phyloP scores from a whole-genome alignment of 2,329 filamentous ascomycete species.

The Purpureocillium takamizusanense region DNA sequence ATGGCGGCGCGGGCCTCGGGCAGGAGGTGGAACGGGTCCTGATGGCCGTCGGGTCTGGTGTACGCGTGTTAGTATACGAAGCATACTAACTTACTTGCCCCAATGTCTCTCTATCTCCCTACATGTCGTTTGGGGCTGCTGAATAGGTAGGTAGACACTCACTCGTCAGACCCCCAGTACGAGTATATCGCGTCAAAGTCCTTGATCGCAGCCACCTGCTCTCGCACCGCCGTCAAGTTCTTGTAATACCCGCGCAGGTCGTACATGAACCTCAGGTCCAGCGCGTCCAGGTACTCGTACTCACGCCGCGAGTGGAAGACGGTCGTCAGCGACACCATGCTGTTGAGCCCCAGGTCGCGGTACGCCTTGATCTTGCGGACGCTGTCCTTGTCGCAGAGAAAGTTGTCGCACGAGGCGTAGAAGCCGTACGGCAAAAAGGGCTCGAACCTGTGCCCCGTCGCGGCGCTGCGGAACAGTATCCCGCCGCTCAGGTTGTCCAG shows the following conservation, averaged over 20 bases:
- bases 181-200: conserved; percentile 30
- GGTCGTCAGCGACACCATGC: conserved; percentile 32
- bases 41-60: conserved; percentile 41
- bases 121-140: background rate
- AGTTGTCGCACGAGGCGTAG: conserved; percentile 33
- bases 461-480: conserved; percentile 26
- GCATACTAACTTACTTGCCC: no score
- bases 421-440: conserved; percentile 36
- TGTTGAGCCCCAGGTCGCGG: conserved; percentile 29
- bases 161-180: conserved; percentile 38
- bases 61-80: no score
- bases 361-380: conserved; percentile 22
- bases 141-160: conserved; percentile 6
- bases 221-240: conserved; percentile 29
- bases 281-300: conserved; percentile 28
- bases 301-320: conserved; percentile 25
- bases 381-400: conserved; percentile 29
- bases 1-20: conserved; percentile 32
- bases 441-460: conserved; percentile 23
- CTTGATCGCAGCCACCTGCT: conserved; percentile 29
- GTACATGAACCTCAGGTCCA: conserved; percentile 33
- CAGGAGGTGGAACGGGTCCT: conserved; percentile 42
- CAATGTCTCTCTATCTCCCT: no score
- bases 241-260: conserved; percentile 33
- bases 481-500: conserved; percentile 36